These are phyloP conservation scores for Heliosperma pusillum DNA, from an alignment of 148 eudicot genomes.

Conservation along the genomic window DNA sequence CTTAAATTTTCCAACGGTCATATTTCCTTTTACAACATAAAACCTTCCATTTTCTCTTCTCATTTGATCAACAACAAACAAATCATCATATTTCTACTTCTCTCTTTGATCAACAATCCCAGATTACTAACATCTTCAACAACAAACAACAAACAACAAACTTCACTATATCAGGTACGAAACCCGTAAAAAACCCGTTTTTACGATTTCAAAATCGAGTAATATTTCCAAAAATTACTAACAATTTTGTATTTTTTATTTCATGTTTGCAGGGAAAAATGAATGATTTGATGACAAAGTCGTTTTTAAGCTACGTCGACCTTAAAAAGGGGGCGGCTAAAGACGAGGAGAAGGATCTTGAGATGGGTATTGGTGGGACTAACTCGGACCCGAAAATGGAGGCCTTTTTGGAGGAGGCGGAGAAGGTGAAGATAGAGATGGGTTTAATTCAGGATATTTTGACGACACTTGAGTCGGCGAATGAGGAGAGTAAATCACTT, in stretches of 20 bases:
- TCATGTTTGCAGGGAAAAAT: slow-evolving; percentile 23
- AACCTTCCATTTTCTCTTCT: slow-evolving; percentile 12
- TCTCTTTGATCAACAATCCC: too few species aligned
- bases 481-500: slow-evolving; percentile 63
- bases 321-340: slow-evolving; percentile 71
- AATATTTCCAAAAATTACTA: not conserved
- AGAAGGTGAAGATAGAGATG: slow-evolving; percentile 67
- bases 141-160: not conserved
- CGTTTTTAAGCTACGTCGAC: slow-evolving; percentile 76
- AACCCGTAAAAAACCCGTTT: too few species aligned
- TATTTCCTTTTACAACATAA: slow-evolving; percentile 20
- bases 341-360: slow-evolving; percentile 56
- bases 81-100: too few species aligned
- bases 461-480: slow-evolving; percentile 40
- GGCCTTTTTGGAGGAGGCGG: slow-evolving; percentile 71
- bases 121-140: too few species aligned
- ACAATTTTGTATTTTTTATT: not conserved
- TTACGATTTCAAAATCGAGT: too few species aligned
- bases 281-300: slow-evolving; percentile 94
- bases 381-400: slow-evolving; percentile 61
- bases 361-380: slow-evolving; percentile 34
- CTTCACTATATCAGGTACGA: too few species aligned
- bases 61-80: not conserved
- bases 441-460: slow-evolving; percentile 48
- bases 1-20: slow-evolving; percentile 28